Base-by-base conservation (phyloP, 257 asterid genomes). In the Ophiorrhiza pumila region DNA sequence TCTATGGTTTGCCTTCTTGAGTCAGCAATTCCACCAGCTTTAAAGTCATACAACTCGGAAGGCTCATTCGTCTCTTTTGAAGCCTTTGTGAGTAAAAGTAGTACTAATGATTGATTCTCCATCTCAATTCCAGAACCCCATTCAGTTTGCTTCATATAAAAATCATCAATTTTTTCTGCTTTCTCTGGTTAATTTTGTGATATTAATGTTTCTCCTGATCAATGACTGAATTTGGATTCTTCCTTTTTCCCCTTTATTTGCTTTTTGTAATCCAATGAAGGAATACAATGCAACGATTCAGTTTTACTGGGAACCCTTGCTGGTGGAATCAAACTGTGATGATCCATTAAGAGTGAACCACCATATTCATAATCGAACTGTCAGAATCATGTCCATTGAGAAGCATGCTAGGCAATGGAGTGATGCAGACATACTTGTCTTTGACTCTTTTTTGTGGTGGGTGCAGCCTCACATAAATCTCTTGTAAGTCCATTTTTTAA, bases 381-480 rank as follows among this genome's bases (percentile, higher is more conserved):
- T 88, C 34, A 62, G 83, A 69, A 71, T 82, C 4, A 46, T 65
- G 13, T 27, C 88, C 7, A 85, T 88, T 13, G 89, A 79, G 46
- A 84, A 86, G 69, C 91, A 88, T 39, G 88, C 84, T 5, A 82
- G 69, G 9, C 78, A 80, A 14, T 87, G 92, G 90, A 68, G 49
- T 0, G 83, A 85, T 72, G 89, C 93, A 8, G 87, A 87, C 67
- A 71, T 85, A 35, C 88, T 88, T 45, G 67, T 88, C 4, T 88
- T 85, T 57, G 78, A 84, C 60, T 76, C 85, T 27, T 88, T 73
- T 62, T 41, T 60, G n/a, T 88, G 90, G 89, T 88, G 93, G 93
- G 4, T 56, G 4, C 57, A 57, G 27, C 74, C 81, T 53, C 71
- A 63, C 23, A 47, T 81, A 47, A 71, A 81, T 64, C 27, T 85